Evolutionary conservation across 2,329 filamentous ascomycete genomes (phyloP).

Genomic region (Kalaharituber pfeilii): DNA sequence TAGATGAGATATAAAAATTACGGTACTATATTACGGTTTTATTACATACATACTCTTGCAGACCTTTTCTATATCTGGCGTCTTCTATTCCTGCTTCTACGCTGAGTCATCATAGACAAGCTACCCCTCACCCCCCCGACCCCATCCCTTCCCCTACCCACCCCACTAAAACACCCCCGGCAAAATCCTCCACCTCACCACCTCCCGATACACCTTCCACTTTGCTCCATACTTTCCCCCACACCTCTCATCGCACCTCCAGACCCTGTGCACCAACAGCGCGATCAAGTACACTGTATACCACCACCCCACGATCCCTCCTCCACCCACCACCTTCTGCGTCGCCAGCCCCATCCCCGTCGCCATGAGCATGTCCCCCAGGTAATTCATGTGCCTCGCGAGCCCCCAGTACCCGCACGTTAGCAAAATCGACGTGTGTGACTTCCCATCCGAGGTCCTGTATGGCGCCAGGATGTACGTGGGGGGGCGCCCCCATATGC

Average conservation of each 20-base stretch:
- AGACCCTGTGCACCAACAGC: slow-evolving; percentile 32
- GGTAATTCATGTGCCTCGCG: slow-evolving; percentile 29
- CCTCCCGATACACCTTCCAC: slow-evolving; percentile 31
- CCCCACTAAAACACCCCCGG: slow-evolving; percentile 27
- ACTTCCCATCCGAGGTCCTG: slow-evolving; percentile 29
- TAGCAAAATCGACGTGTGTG: slow-evolving; percentile 29
- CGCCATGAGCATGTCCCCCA: slow-evolving; percentile 29
- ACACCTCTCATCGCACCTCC: slow-evolving; percentile 32
- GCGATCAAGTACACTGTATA: slow-evolving; percentile 33
- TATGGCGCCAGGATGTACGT: slow-evolving; percentile 29
- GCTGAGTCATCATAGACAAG: neutral
- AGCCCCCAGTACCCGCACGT: slow-evolving; percentile 31
- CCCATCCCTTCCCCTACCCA: too few relatives aligned
- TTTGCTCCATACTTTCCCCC: slow-evolving; percentile 31
- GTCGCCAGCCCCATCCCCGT: slow-evolving; percentile 27
- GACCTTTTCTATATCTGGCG: neutral
- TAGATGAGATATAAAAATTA: too few relatives aligned
- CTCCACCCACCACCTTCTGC: neutral
- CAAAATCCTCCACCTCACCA: slow-evolving; percentile 30
- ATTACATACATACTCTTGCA: too few relatives aligned
- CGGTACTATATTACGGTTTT: too few relatives aligned
- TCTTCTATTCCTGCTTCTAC: neutral
- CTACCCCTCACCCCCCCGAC: neutral
- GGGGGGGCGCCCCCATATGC: slow-evolving; percentile 31
- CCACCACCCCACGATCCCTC: slow-evolving; percentile 29